These are phyloP conservation scores for Penicillium egyptiacum DNA, from an alignment of 495 filamentous ascomycete species.

Conservation along the genomic window DNA sequence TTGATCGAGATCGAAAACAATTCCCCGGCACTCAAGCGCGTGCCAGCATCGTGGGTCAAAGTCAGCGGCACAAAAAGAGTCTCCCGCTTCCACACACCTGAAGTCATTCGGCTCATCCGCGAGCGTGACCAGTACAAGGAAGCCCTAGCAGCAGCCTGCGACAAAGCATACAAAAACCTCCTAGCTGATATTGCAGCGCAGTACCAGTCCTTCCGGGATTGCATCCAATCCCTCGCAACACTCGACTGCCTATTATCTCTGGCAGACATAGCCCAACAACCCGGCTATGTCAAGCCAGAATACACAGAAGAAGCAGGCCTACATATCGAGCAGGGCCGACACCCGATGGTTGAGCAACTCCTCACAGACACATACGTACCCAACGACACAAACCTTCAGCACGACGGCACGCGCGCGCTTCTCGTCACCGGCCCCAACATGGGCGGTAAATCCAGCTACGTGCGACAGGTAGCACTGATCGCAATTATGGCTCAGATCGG, in stretches of 20 bases:
- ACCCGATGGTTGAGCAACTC: constrained; percentile 95
- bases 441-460: constrained; percentile 96
- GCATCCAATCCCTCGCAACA: constrained; percentile 78
- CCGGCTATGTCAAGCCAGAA: constrained; percentile 85
- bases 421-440: constrained; percentile 97
- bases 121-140: constrained; percentile 96
- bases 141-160: constrained; percentile 86
- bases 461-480: constrained; percentile 87
- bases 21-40: constrained; percentile 66
- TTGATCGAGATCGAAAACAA: constrained; percentile 86
- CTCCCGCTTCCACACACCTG: constrained; percentile 91
- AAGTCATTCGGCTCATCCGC: constrained; percentile 75
- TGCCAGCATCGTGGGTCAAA: constrained; percentile 93
- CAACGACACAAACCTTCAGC: constrained; percentile 72
- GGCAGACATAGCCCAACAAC: constrained; percentile 76
- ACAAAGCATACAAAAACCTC: constrained; percentile 72
- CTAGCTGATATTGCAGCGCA: constrained; percentile 70
- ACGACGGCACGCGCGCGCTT: constrained; percentile 66
- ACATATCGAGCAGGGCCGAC: constrained; percentile 71
- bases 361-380: constrained; percentile 87
- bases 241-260: constrained; percentile 91
- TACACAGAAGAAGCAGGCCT: constrained; percentile 72
- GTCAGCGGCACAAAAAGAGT: constrained; percentile 91
- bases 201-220: constrained; percentile 88
- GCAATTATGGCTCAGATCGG: constrained; percentile 94